These are phyloP conservation scores for Boechera divaricarpa DNA, from an alignment of 345 rosid genomes.

Conservation along the genomic window DNA sequence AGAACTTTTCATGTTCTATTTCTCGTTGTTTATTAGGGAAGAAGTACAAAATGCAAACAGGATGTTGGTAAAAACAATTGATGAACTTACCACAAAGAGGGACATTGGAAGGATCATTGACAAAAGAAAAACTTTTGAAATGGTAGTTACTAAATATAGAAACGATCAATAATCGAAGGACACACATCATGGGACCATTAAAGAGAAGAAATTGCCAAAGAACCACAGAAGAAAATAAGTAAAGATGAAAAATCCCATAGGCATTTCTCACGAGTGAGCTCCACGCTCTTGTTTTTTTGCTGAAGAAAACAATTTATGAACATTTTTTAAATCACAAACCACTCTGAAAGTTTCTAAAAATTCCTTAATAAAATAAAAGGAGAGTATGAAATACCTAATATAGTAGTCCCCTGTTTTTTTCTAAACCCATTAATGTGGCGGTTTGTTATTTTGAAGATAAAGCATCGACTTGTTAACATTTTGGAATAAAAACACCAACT, in stretches of 20 bases:
- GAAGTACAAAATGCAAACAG: background rate
- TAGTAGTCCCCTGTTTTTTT: background rate
- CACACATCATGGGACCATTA: slow-evolving; percentile 21
- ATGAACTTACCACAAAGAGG: background rate
- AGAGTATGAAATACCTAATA: too few relatives aligned
- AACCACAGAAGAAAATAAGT: slow-evolving; percentile 11
- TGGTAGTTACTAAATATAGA: slow-evolving; percentile 12
- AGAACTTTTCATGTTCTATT: background rate
- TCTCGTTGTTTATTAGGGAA: background rate
- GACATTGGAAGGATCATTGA: slow-evolving; percentile 22
- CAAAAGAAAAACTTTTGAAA: background rate
- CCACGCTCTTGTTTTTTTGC: slow-evolving; percentile 21
- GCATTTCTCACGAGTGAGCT: slow-evolving; percentile 20
- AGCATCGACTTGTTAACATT: background rate
- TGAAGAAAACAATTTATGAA: background rate
- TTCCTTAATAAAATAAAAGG: too few relatives aligned
- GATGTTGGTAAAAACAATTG: background rate
- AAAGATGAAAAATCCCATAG: background rate
- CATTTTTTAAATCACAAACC: background rate
- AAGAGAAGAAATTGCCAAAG: slow-evolving; percentile 2
- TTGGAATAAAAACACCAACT: background rate
- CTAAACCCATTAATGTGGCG: background rate
- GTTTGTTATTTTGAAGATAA: slow-evolving; percentile 17
- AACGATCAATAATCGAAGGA: slow-evolving; percentile 2
- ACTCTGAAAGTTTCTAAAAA: background rate